Evolutionary conservation across 371 early-diverging fungal species (phyloP), one percentile per base, ranked within the genome.

Genomic region (Coemansia sp.): DNA sequence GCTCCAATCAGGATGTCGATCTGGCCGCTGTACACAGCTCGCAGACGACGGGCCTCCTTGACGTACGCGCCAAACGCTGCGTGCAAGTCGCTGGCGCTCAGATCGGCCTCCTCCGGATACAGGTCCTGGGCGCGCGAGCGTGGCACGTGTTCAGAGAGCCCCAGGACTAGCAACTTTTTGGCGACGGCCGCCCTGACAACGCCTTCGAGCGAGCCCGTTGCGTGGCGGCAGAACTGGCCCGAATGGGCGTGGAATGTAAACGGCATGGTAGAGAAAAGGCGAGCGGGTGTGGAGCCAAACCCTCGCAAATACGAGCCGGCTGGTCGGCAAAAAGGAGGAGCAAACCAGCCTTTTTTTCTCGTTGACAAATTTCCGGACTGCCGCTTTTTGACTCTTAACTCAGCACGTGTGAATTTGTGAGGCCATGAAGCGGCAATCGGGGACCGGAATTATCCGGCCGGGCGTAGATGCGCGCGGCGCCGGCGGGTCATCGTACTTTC

Each of bases 1-100:
- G 89, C 83, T 0, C 96, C 98, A 20, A 98, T 85, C 5, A 98
- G 62, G 0, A 98, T 80, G 14, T 68, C 57, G 67, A 90, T 92
- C 54, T 84, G 74, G 30, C 59, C 63, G 2, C 42, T 9, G 65
- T 80, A 76, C 55, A 60, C 48, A 11, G 11, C 41, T 49, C 84
- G 86, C 32, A 96, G 80, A 0, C 86, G 83, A 26, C 79, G 84
- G 0, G 97, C 97, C 63, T 92, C 88, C 3, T 51, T 57, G 2
- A 87, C 70, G 63, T 85, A 94, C 9, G 68, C 79, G 6, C 71
- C 67, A 65, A 87, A 95, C 10, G 77, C 80, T 11, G 50, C 57
- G 36, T 67, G 62, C 5, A 93, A 81, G 53, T 87, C 87, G 4
- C 54, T 54, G 0, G 87, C 80, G 34, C 89, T 82, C 61, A 90